A percentile compares a stretch with the other conserved stretches of the same genome.
These are phyloP conservation scores for Ustilago shanxiensis DNA, from an alignment of 1,284 basidiomycete species.

Conservation along the genomic window DNA sequence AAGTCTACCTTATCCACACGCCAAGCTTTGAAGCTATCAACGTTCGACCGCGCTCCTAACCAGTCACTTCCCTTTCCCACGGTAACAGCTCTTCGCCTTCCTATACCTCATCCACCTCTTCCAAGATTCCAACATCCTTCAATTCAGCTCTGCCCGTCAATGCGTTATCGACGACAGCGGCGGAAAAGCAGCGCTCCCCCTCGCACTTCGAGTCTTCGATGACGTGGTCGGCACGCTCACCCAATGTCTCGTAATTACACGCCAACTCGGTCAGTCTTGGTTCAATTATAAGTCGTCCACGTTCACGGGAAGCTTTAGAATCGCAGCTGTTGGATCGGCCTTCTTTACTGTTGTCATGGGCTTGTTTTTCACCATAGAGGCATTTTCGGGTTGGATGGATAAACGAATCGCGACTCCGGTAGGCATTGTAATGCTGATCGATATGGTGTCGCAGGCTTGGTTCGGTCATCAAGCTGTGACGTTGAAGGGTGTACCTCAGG, in stretches of 20 bases:
- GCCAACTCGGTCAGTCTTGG: not conserved
- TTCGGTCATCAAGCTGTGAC: conserved; percentile 11
- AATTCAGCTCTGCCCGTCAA: not conserved
- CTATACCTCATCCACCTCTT: conserved; percentile 2
- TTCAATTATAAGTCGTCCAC: conserved; percentile 13
- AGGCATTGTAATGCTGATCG: not conserved
- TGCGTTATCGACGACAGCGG: conserved; percentile 1
- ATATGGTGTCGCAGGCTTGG: not conserved
- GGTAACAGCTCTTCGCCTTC: not conserved
- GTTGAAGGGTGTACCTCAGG: conserved; percentile 13
- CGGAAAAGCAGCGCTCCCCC: not conserved
- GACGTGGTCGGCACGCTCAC: not conserved
- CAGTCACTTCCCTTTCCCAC: not conserved
- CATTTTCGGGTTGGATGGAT: not conserved
- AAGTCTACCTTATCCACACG: not conserved
- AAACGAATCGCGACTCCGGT: not conserved
- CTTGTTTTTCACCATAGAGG: not conserved
- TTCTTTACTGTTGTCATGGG: not conserved
- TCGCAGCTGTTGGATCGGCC: conserved; percentile 7
- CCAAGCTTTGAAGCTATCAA: not conserved
- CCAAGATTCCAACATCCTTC: not conserved
- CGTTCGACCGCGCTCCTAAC: not conserved
- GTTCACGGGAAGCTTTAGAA: conserved; percentile 18
- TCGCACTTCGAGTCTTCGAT: not conserved
- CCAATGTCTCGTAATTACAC: not conserved